A percentile compares a stretch with the other conserved stretches of the same genome.
phyloP scores from a whole-genome alignment of 306 rosid species.

The Datisca glomerata region DNA sequence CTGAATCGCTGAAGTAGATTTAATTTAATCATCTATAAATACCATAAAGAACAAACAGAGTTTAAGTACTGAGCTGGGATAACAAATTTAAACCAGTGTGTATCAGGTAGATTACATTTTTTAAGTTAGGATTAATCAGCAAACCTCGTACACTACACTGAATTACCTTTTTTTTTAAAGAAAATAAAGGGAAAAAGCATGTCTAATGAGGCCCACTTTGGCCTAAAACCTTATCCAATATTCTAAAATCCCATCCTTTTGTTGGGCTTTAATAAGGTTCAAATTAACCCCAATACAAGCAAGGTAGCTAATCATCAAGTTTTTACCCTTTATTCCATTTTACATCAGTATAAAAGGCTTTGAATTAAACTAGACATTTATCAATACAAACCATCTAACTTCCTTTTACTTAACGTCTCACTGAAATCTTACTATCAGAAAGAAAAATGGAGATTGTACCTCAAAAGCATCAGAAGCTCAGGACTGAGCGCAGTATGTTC shows the following conservation, averaged over 20 bases:
- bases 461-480: neutral
- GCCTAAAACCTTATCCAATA: slow-evolving; percentile 14
- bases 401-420: neutral
- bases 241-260: slow-evolving; percentile 13
- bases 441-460: slow-evolving; percentile 1
- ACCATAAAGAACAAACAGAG: too few species aligned
- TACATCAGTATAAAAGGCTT: neutral
- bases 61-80: too few species aligned
- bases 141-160: too few species aligned
- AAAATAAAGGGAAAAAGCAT: neutral
- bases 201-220: neutral
- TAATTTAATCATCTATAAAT: too few species aligned
- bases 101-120: too few species aligned
- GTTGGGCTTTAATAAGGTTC: slow-evolving; percentile 13
- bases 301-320: slow-evolving; percentile 30
- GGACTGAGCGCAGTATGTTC: slow-evolving; percentile 18
- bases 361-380: neutral
- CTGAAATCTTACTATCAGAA: neutral
- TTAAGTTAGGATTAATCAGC: too few species aligned
- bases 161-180: neutral
- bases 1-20: too few species aligned
- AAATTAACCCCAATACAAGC: slow-evolving; percentile 43
- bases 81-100: too few species aligned
- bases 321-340: slow-evolving; percentile 9
- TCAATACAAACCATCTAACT: neutral